Base-by-base conservation (phyloP, 208 protist genomes). In the Leishmania tarentolae region DNA sequence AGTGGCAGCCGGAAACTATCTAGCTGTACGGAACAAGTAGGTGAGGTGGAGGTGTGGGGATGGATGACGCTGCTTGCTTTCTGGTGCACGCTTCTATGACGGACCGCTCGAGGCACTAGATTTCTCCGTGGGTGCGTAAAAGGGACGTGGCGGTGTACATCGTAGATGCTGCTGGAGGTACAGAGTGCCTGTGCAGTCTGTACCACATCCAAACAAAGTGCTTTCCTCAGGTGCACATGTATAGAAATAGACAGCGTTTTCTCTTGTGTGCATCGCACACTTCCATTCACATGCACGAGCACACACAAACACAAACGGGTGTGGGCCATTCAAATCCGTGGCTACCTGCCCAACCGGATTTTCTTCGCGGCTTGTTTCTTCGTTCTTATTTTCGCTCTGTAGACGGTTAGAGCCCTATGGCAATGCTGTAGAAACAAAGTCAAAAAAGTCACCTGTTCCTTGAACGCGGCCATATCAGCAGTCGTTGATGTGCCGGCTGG, bases 1-100 rank as follows among this genome's bases (percentile, higher is more conserved):
- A 61, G 31, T 9, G 73, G 35, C 88, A 77, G 44, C 77, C 66
- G 65, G 53, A 69, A 63, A 77, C 70, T 42, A 83, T 77, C 83
- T 89, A 75, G 78, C 69, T 28, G 69, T 68, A 68, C 31, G 40
- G 61, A 50, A 7, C 37, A 71, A 28, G 40, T 35, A 5, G 1
- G 69, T 50, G 69, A 44, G 5, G 28, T 19, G 6, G 66, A 31
- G 66, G 63, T 53, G 50, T 35, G 31, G 13, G 31, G 31, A 31
- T 6, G 44, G n/a, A 5, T 21, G 5, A 44, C 42, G 9, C 8
- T 24, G 44, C 50, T 65, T 70, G 76, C 81, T 76, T 86, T 59
- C 61, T 59, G 40, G 21, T 50, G 24, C 21, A 73, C 24, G 47
- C 2, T 28, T 24, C 9, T 50, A 21, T 24, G 28, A 37, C 28